Percentiles rank a stretch among this genome's conserved stretches.
phyloP scores from a whole-genome alignment of 1,284 basidiomycete species.

The Bondarzewia mesenterica region DNA sequence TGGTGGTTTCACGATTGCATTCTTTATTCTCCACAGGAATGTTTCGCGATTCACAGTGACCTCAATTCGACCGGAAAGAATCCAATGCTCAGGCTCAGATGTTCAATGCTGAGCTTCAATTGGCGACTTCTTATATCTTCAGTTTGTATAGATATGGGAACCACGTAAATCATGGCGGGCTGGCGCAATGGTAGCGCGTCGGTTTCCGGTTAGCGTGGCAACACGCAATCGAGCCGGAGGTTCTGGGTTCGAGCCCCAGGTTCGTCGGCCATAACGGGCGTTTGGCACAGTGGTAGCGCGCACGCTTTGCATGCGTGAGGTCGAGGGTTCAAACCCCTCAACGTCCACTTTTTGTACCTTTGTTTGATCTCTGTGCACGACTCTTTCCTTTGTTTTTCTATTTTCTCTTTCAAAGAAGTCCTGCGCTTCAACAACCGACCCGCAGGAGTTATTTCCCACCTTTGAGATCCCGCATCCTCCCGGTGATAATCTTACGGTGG shows the following conservation, averaged over 20 bases:
- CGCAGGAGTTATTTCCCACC: background rate
- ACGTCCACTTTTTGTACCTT: conserved; percentile 9
- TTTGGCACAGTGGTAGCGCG: conserved; percentile 3
- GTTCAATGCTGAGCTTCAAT: too few relatives aligned
- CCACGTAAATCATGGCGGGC: too few relatives aligned
- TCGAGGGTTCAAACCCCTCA: conserved; percentile 16
- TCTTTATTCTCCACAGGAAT: too few relatives aligned
- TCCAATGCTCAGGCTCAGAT: too few relatives aligned
- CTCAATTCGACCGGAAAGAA: too few relatives aligned
- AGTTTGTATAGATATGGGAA: too few relatives aligned
- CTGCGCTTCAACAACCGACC: background rate
- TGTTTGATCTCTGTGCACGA: too few relatives aligned
- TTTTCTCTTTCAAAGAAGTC: background rate
- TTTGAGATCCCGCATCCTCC: background rate
- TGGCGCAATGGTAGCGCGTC: too few relatives aligned
- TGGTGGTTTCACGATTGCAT: too few relatives aligned
- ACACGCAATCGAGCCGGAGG: background rate
- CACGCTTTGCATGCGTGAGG: conserved; percentile 16
- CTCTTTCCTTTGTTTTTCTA: background rate
- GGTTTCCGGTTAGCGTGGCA: background rate
- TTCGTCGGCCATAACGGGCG: background rate
- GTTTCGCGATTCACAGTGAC: too few relatives aligned
- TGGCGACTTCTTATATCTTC: too few relatives aligned
- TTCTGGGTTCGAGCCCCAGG: conserved; percentile 4
- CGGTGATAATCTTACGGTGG: background rate